Conservation (phyloP, 2,329 filamentous ascomycete genomes). For the Sporothrix sp. region DNA sequence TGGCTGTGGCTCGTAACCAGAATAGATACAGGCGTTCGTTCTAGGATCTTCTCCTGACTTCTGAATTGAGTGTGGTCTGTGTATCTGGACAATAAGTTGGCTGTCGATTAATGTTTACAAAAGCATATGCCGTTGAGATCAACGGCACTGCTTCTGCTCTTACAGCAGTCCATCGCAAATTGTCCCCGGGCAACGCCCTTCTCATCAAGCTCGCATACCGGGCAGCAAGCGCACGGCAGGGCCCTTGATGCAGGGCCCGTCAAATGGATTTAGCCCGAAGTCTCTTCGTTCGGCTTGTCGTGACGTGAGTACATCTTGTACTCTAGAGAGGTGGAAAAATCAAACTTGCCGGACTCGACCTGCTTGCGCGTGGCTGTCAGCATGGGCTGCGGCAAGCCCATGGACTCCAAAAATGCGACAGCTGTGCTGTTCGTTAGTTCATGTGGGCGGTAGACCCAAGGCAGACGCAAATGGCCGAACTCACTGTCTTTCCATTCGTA, state of each 20-base stretch:
- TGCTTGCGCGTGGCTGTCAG: conserved; percentile 47
- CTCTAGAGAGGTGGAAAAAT: conserved; percentile 46
- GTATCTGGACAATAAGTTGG: no score
- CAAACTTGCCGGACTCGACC: conserved; percentile 50
- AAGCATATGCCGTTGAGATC: no score
- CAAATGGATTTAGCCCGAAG: conserved; percentile 2
- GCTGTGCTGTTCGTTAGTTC: conserved; percentile 22
- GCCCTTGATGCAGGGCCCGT: neutral
- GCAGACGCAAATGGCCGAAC: neutral
- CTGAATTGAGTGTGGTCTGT: no score
- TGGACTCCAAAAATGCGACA: conserved; percentile 51
- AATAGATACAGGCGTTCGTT: no score
- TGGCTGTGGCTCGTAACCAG: no score
- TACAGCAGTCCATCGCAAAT: no score
- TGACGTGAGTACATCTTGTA: conserved; percentile 55
- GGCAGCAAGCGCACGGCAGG: no score
- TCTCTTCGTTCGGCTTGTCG: conserved; percentile 38
- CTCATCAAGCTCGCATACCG: no score
- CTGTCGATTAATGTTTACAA: no score
- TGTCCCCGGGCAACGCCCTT: no score
- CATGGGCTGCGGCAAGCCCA: conserved; percentile 53
- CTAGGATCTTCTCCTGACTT: no score
- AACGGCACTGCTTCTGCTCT: no score
- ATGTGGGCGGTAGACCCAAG: neutral
- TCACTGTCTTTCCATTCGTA: conserved; percentile 64